Evolutionary conservation across 106 monocot genomes (phyloP), one percentile per base, ranked within the genome.

Genomic region (Dendrobium nobile): DNA sequence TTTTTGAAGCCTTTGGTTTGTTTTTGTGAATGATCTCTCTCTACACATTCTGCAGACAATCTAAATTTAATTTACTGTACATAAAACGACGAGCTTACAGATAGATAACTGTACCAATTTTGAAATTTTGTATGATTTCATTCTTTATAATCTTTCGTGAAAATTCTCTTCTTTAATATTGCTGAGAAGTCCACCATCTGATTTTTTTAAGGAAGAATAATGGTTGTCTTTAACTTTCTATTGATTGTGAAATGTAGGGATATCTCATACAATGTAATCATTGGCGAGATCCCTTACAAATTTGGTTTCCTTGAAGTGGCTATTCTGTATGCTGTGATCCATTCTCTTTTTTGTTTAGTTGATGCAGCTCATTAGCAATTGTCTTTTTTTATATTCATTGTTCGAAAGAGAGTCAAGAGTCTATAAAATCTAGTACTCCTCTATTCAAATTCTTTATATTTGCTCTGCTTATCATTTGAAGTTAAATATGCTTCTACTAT

Each of bases 261-360:
- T 77, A 85, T 95, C 75, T 99, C 99, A 5, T 99, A 95, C 85
- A 99, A 99, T 61, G 88, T 90, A 61, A 91, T 95, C 70, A 90
- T 84, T 2, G 99, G 99, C 51, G 93, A 95, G 73, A 99, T 99
- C 73, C 99, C 99, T 72, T 99, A 95, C 75, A 99, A 99, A 70
- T 91, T 95, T 82, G 99, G 95, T 18, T 99, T 95, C 80, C 87
- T 99, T 79, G 95, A 99, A 99, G 99, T 99, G 37, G 95, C 99
- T 54, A 99, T 95, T 5, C 70, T 99, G 99, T 99, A 93, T 48
- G 90, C 33, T 43, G 73, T 10, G 42, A 47, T 77, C 54, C 27
- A 40, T 80, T 22, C 41, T 41, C 26, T 77, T 6, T 26, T 47
- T 78, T 16, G 4, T 37, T 45, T 4, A 2, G n/a, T 18, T n/a